Evolutionary conservation across 2,329 filamentous ascomycete genomes (phyloP).

Genomic region (Phialophora tarda): DNA sequence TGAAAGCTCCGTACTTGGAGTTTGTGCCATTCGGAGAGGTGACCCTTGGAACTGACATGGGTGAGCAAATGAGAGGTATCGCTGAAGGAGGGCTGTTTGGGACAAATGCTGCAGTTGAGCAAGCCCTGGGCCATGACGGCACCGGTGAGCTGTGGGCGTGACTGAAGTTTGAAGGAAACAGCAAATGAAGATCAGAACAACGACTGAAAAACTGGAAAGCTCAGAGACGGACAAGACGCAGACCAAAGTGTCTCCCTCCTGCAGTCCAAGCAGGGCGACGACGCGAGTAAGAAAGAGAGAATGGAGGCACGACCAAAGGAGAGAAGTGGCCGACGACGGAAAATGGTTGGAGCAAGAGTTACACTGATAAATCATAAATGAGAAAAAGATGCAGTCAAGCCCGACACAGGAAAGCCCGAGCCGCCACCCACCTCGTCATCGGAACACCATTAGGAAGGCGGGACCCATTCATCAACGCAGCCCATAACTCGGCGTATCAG

Average conservation of each 20-base stretch:
- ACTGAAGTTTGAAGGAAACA: constrained; percentile 35
- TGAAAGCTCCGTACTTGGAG: constrained; percentile 73
- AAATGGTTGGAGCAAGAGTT: constrained; percentile 8
- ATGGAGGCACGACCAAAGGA: constrained; percentile 36
- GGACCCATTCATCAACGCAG: not conserved
- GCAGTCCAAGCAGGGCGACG: constrained; percentile 34
- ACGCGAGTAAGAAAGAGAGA: constrained; percentile 38
- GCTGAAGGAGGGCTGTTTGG: constrained; percentile 78
- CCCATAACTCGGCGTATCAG: constrained; percentile 11
- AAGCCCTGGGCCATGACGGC: constrained; percentile 60
- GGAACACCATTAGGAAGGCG: constrained; percentile 8
- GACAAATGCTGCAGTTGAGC: constrained; percentile 82
- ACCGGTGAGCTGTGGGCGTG: constrained; percentile 25
- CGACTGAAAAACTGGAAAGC: constrained; percentile 18
- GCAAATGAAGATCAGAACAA: constrained; percentile 12
- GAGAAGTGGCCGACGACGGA: constrained; percentile 20
- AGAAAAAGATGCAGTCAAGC: constrained; percentile 5
- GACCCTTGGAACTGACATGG: constrained; percentile 90
- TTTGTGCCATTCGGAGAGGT: constrained; percentile 82
- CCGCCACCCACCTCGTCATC: constrained; percentile 10
- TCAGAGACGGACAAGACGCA: constrained; percentile 24
- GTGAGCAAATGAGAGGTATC: constrained; percentile 92
- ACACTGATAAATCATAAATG: not conserved
- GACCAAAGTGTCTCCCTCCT: constrained; percentile 24
- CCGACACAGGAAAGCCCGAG: constrained; percentile 14